A percentile compares a stretch with the other conserved stretches of the same genome.
Evolutionary conservation across 2,329 filamentous ascomycete genomes (phyloP).

Genomic region (Pseudopithomyces maydicus): DNA sequence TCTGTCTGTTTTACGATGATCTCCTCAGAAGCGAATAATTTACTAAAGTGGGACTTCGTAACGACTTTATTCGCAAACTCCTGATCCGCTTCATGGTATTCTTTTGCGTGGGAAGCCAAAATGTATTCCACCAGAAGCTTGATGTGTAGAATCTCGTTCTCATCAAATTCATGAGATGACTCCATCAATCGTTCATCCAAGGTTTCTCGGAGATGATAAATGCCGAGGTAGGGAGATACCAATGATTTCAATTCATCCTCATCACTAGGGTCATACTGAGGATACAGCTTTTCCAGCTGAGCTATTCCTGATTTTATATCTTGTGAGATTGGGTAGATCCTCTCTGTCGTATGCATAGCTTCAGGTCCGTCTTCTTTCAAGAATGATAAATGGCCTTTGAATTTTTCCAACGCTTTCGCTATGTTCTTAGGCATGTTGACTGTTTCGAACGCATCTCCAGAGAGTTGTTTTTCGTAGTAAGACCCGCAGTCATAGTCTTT

Average conservation of each 20-base stretch:
- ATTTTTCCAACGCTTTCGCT: neutral
- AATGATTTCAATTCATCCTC: neutral
- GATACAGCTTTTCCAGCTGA: neutral
- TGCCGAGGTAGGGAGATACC: neutral
- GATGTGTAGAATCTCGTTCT: neutral
- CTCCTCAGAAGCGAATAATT: neutral
- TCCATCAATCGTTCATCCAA: neutral
- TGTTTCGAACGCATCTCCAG: neutral
- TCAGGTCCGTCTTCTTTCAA: neutral
- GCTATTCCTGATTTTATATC: neutral
- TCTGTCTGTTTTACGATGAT: neutral
- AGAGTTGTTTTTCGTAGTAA: neutral
- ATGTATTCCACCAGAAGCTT: neutral
- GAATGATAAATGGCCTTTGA: neutral
- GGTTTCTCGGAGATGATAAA: neutral
- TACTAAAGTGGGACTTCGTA: neutral
- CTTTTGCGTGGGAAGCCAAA: neutral
- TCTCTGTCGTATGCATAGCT: neutral
- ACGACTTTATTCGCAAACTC: neutral
- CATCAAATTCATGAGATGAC: neutral
- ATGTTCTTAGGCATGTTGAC: neutral
- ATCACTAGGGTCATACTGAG: neutral
- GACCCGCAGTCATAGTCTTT: neutral
- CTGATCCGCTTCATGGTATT: neutral
- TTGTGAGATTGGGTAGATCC: neutral